Percentiles rank a stretch among this genome's conserved stretches.
Conservation (phyloP, 345 rosid species). For the Arabis alpina region DNA sequence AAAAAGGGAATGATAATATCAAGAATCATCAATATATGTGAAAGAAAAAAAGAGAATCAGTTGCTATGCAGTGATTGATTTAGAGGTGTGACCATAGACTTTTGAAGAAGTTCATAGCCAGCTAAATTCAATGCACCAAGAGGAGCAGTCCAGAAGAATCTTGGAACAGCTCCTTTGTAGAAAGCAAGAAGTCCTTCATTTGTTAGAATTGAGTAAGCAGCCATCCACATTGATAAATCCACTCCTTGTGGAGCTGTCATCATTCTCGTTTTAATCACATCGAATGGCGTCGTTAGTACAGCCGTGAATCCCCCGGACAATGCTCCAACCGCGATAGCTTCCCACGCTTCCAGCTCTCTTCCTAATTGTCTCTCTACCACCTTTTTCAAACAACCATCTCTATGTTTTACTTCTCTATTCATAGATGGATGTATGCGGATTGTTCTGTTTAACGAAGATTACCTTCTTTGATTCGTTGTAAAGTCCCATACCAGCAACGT, state of each 20-base stretch:
- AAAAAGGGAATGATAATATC: too few species aligned
- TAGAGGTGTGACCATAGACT: conserved; percentile 57
- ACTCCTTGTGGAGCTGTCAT: conserved; percentile 93
- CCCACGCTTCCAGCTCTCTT: conserved; percentile 92
- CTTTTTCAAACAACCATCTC: conserved; percentile 36
- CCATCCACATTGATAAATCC: conserved; percentile 71
- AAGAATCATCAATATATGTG: too few species aligned
- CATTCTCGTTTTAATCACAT: conserved; percentile 93
- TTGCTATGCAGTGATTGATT: conserved; percentile 7
- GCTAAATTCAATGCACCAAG: conserved; percentile 97
- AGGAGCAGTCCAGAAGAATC: conserved; percentile 98
- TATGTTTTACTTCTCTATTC: background rate
- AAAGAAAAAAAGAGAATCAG: background rate
- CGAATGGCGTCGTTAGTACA: conserved; percentile 84
- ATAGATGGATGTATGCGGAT: too few species aligned
- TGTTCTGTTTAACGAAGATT: background rate
- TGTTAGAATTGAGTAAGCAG: conserved; percentile 69
- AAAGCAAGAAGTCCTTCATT: conserved; percentile 84
- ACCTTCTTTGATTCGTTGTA: conserved; percentile 92
- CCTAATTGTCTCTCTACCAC: conserved; percentile 60
- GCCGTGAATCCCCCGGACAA: conserved; percentile 90
- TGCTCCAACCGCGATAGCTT: conserved; percentile 79
- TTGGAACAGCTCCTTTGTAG: conserved; percentile 89
- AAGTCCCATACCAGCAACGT: conserved; percentile 89
- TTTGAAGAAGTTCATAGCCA: conserved; percentile 84